These are phyloP conservation scores for Clavispora carvajalis DNA, from an alignment of 805 yeast genomes.

Conservation along the genomic window DNA sequence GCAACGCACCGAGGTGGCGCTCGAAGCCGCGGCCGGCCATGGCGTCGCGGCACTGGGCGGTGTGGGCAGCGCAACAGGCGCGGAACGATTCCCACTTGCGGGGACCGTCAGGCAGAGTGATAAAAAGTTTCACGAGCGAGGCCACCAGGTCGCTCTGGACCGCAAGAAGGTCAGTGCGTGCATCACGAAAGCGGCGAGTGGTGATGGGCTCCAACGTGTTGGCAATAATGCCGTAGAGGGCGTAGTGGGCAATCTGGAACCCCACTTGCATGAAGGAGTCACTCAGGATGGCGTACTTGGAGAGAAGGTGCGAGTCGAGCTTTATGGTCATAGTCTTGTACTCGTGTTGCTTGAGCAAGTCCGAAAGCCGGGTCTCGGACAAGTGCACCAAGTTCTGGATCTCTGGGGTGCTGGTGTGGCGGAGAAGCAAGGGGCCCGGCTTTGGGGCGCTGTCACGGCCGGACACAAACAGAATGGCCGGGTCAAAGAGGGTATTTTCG, in stretches of 20 bases:
- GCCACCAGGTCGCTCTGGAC: conserved; percentile 52
- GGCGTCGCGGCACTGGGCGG: conserved; percentile 43
- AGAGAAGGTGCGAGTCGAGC: conserved; percentile 31
- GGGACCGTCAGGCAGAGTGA: conserved; percentile 45
- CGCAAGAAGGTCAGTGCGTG: conserved; percentile 66
- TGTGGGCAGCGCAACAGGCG: conserved; percentile 49
- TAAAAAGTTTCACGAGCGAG: conserved; percentile 55
- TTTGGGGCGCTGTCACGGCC: conserved; percentile 29
- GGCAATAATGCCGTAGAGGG: conserved; percentile 47
- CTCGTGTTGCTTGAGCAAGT: conserved; percentile 53
- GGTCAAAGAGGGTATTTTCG: conserved; percentile 48
- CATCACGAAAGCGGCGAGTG: conserved; percentile 60
- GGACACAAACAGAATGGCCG: conserved; percentile 31
- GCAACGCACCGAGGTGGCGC: conserved; percentile 62
- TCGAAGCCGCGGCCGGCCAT: conserved; percentile 66
- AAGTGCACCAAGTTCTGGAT: conserved; percentile 45
- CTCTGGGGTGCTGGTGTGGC: conserved; percentile 41
- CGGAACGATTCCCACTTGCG: conserved; percentile 49
- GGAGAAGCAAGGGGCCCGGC: conserved; percentile 29
- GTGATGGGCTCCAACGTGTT: conserved; percentile 56
- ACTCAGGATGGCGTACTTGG: conserved; percentile 38
- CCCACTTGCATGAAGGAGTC: conserved; percentile 51
- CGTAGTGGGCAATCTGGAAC: conserved; percentile 50
- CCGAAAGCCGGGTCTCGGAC: conserved; percentile 55
- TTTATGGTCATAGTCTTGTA: conserved; percentile 39